Evolutionary conservation across 768 basidiomycete genomes (phyloP).

Genomic region (Tubosaeta sp.): DNA sequence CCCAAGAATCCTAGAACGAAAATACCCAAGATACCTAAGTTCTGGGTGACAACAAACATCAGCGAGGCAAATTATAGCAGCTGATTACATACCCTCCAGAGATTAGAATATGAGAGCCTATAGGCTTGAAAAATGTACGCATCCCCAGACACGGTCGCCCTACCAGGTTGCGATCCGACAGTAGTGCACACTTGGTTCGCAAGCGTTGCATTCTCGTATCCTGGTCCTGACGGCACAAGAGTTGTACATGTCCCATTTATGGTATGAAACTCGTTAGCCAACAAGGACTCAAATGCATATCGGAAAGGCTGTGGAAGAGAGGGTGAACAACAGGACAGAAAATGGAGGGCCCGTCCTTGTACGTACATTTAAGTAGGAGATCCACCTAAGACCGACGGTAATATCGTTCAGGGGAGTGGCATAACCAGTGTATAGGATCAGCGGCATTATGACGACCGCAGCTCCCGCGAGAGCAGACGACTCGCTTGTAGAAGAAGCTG

Average conservation of each 20-base stretch:
- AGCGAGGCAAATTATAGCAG: background rate
- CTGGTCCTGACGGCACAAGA: conserved; percentile 31
- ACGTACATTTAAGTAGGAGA: conserved; percentile 18
- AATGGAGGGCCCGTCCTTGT: conserved; percentile 36
- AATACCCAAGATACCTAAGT: conserved; percentile 41
- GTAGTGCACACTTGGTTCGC: conserved; percentile 42
- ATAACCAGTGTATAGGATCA: conserved; percentile 43
- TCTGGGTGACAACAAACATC: conserved; percentile 21
- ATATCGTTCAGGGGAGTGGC: conserved; percentile 24
- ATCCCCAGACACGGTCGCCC: conserved; percentile 38
- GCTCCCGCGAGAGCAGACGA: conserved; percentile 43
- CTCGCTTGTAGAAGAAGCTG: conserved; percentile 49
- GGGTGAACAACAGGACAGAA: conserved; percentile 25
- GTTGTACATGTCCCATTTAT: conserved; percentile 34
- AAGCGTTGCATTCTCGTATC: conserved; percentile 31
- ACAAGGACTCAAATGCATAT: conserved; percentile 22
- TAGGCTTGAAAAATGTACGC: conserved; percentile 35
- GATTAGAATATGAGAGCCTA: conserved; percentile 23
- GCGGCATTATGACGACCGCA: conserved; percentile 32
- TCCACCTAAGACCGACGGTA: conserved; percentile 13
- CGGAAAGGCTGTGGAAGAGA: conserved; percentile 29
- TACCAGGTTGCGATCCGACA: conserved; percentile 38
- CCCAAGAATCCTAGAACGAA: conserved; percentile 40
- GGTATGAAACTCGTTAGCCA: conserved; percentile 50
- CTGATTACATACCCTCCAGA: conserved; percentile 38